Evolutionary conservation across 2,329 filamentous ascomycete species (phyloP).

Genomic region (Ilyonectria robusta): DNA sequence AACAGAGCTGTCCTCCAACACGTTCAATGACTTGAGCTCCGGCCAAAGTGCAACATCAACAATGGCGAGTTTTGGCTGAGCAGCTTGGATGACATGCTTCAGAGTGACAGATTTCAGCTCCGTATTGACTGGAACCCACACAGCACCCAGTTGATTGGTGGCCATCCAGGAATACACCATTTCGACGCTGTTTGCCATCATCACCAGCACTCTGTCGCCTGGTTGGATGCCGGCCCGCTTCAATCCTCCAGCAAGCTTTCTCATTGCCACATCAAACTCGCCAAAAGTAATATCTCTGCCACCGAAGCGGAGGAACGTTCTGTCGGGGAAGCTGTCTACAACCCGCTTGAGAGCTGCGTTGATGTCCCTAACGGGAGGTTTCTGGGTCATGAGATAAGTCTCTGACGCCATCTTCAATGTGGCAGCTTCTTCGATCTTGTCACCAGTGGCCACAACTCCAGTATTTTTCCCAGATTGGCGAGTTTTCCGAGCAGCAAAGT

Average conservation of each 20-base stretch:
- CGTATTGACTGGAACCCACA: constrained; percentile 22
- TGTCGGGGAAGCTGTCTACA: constrained; percentile 1
- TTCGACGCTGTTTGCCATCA: constrained; percentile 17
- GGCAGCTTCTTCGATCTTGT: neutral
- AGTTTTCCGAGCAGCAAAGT: constrained; percentile 9
- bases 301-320: constrained; percentile 14
- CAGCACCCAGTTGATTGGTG: constrained; percentile 20
- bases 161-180: constrained; percentile 17
- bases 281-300: constrained; percentile 10
- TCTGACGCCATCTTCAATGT: neutral
- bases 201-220: constrained; percentile 13
- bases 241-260: constrained; percentile 3
- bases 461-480: neutral
- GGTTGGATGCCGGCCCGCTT: neutral
- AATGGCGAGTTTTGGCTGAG: constrained; percentile 9
- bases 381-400: neutral
- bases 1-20: neutral
- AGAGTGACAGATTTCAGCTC: constrained; percentile 20
- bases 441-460: neutral
- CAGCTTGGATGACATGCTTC: constrained; percentile 21
- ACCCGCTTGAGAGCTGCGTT: constrained; percentile 4
- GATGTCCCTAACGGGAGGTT: constrained; percentile 7
- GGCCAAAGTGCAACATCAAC: neutral
- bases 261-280: neutral
- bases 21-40: neutral